These are phyloP conservation scores for Brettanomyces anomalus DNA, from an alignment of 805 yeast genomes.

Conservation along the genomic window DNA sequence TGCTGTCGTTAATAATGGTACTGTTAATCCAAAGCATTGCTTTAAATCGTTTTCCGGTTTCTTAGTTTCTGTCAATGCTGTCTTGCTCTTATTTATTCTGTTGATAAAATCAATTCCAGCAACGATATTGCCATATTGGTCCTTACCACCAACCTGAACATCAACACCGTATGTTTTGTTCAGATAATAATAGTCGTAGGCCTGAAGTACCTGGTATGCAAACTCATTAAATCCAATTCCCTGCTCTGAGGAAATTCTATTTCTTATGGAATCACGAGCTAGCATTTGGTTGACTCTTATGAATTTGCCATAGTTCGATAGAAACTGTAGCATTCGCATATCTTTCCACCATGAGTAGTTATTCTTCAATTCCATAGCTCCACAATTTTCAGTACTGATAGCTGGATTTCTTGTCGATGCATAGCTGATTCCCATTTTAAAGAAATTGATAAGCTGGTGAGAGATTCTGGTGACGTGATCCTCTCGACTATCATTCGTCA, in stretches of 20 bases:
- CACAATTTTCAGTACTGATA: slow-evolving; percentile 6
- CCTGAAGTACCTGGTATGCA: slow-evolving; percentile 86
- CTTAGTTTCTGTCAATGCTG: neutral
- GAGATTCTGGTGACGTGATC: slow-evolving; percentile 53
- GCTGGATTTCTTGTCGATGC: slow-evolving; percentile 41
- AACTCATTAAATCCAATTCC: slow-evolving; percentile 94
- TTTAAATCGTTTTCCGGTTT: neutral
- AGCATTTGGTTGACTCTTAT: slow-evolving; percentile 83
- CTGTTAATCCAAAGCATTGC: slow-evolving; percentile 72
- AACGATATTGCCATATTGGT: slow-evolving; percentile 97
- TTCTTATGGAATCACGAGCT: slow-evolving; percentile 78
- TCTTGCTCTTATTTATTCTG: slow-evolving; percentile 32
- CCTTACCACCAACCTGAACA: slow-evolving; percentile 91
- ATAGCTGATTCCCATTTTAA: slow-evolving; percentile 52
- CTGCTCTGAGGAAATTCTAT: slow-evolving; percentile 53
- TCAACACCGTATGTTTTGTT: slow-evolving; percentile 48
- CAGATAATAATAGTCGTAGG: slow-evolving; percentile 85
- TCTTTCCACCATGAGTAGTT: slow-evolving; percentile 84
- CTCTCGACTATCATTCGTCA: slow-evolving; percentile 43
- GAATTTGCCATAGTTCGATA: slow-evolving; percentile 66
- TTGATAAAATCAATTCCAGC: slow-evolving; percentile 88
- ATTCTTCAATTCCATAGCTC: slow-evolving; percentile 32
- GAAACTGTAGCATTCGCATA: slow-evolving; percentile 66
- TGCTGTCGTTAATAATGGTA: slow-evolving; percentile 80
- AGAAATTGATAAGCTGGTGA: slow-evolving; percentile 52